Evolutionary conservation across 768 basidiomycete genomes (phyloP).

Genomic region (Kwoniella botswanensis): DNA sequence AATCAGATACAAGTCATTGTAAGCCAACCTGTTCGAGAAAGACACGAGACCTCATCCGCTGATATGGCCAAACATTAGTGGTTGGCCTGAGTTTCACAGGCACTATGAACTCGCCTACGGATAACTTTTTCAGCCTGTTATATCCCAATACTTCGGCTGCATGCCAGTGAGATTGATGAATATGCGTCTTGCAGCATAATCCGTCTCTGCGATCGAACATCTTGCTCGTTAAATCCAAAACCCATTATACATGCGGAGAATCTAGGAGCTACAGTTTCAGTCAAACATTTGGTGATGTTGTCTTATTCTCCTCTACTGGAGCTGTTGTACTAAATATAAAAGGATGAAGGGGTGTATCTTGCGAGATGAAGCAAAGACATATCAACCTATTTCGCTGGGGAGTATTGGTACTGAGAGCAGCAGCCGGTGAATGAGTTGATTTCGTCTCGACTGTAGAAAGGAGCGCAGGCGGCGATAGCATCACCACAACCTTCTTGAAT

Average conservation of each 20-base stretch:
- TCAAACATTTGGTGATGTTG: too few relatives aligned
- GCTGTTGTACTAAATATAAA: too few relatives aligned
- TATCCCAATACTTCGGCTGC: neutral
- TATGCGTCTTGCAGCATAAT: too few relatives aligned
- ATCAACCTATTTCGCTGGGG: neutral
- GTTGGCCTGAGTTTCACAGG: conserved; percentile 35
- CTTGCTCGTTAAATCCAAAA: too few relatives aligned
- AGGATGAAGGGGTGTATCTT: too few relatives aligned
- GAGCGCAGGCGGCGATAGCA: conserved; percentile 1
- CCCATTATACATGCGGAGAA: too few relatives aligned
- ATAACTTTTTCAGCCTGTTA: conserved; percentile 16
- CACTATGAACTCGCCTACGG: conserved; percentile 28
- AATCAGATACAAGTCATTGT: conserved; percentile 1
- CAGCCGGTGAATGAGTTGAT: conserved; percentile 6
- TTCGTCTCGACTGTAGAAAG: conserved; percentile 12
- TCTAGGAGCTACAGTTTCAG: too few relatives aligned
- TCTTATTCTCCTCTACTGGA: too few relatives aligned
- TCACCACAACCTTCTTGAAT: conserved; percentile 7
- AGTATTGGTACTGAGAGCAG: conserved; percentile 6
- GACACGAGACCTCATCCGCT: neutral
- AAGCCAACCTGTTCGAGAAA: neutral
- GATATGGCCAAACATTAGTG: conserved; percentile 10
- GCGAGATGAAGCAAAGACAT: too few relatives aligned
- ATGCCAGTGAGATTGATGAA: too few relatives aligned
- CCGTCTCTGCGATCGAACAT: too few relatives aligned